Base-by-base conservation (phyloP, 1,284 basidiomycete genomes). In the Meripilus lineatus region DNA sequence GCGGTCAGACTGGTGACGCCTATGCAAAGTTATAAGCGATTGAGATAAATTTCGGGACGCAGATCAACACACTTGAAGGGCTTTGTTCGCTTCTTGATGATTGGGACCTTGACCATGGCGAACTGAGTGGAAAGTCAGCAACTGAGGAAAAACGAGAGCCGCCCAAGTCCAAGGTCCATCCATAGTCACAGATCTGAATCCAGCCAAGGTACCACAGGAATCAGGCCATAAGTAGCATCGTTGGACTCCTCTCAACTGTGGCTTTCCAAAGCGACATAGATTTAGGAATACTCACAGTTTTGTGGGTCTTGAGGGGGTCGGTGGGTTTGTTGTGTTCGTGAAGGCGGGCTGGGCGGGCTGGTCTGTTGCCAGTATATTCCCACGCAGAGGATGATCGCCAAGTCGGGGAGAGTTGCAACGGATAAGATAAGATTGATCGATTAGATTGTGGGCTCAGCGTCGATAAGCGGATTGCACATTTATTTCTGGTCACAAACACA, bases 61-160 rank as follows among this genome's bases (percentile, higher is more conserved):
- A 35, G 22, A 30, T 34, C 15, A 21, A 77, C 84, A 50, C 52
- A 90, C 89, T 94, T 95, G 89, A 96, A 95, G 63, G 74, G 72
- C 74, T 89, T 92, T 58, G 93, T 95, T 68, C 91, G 87, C 78
- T 97, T 97, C 80, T 95, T 95, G 71, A 96, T 80, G 67, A 95
- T 92, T 57, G 85, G 85, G 55, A 89, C 87, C 73, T 84, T 89
- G 74, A 87, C 83, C 89, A 93, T 93, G 70, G 67, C 66, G 71
- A 61, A 57, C 77, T 79, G 56, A 51, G 24, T 22, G 25, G 42
- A 33, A 40, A 39, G 42, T 30, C 24, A 7, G 37, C 24, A 28
- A 17, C 24, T 24, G 28, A 15, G 42, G 25, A 47, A 36, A 23
- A 28, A 10, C 33, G 26, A 45, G 23, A 22, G 39, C 22, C n/a